Evolutionary conservation across 2,329 filamentous ascomycete species (phyloP).

Genomic region (Fusarium tjaetaba): DNA sequence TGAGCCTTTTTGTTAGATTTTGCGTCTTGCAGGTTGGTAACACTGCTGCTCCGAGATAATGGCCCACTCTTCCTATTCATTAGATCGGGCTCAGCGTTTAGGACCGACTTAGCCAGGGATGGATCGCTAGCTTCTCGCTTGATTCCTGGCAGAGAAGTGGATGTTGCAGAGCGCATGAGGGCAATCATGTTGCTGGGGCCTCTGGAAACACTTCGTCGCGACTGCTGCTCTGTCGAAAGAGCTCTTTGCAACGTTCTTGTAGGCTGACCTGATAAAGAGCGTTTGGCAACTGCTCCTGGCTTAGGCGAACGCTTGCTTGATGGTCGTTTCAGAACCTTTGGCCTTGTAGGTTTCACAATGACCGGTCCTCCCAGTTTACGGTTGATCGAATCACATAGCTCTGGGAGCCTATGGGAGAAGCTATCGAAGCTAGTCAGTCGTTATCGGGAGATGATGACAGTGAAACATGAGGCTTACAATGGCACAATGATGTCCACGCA

Average conservation of each 20-base stretch:
- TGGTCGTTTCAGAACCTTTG: conserved; percentile 57
- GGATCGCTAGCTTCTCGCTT: conserved; percentile 77
- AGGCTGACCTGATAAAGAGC: conserved; percentile 53
- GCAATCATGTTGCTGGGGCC: conserved; percentile 69
- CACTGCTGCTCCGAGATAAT: conserved; percentile 56
- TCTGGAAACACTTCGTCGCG: conserved; percentile 62
- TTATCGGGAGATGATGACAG: background rate
- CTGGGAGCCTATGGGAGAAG: conserved; percentile 79
- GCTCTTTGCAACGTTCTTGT: conserved; percentile 69
- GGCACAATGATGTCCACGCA: conserved; percentile 83
- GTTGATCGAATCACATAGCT: conserved; percentile 75
- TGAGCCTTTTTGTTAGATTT: conserved; percentile 73
- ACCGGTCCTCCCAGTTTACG: conserved; percentile 80
- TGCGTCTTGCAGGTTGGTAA: conserved; percentile 61
- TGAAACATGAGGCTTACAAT: conserved; percentile 65
- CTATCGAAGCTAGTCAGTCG: conserved; percentile 59
- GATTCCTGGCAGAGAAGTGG: conserved; percentile 66
- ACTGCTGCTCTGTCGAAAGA: conserved; percentile 67
- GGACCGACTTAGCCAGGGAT: conserved; percentile 59
- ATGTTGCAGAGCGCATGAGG: conserved; percentile 74
- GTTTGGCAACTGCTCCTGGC: conserved; percentile 63
- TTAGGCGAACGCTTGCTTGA: conserved; percentile 57
- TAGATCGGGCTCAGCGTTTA: conserved; percentile 52
- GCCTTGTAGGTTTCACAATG: conserved; percentile 64
- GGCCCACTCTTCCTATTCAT: conserved; percentile 54